phyloP scores from a whole-genome alignment of 306 rosid genomes.

The Ormosia emarginata region DNA sequence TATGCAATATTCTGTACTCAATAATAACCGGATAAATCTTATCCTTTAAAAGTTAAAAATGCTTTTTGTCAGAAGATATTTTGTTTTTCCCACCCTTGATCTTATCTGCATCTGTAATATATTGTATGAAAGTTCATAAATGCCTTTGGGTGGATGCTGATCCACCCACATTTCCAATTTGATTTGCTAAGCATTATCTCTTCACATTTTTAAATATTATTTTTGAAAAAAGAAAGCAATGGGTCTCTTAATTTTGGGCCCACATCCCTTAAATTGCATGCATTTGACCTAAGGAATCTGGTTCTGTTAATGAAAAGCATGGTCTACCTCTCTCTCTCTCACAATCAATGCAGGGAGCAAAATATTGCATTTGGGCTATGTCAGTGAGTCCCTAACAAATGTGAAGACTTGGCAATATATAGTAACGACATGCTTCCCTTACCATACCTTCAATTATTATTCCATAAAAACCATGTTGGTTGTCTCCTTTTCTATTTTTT shows the following conservation, averaged over 20 bases:
- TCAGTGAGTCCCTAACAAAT: constrained; percentile 2
- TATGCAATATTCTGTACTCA: constrained; percentile 5
- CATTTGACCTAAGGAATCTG: constrained; percentile 36
- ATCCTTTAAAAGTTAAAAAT: constrained; percentile 5
- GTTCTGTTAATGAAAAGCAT: constrained; percentile 13
- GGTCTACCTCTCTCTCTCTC: neutral
- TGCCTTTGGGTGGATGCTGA: constrained; percentile 48
- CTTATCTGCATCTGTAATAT: constrained; percentile 30
- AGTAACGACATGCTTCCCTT: constrained; percentile 25
- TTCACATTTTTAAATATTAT: neutral
- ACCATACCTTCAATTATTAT: constrained; percentile 31
- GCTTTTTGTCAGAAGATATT: constrained; percentile 33
- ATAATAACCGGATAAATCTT: constrained; percentile 20
- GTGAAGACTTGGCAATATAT: constrained; percentile 10
- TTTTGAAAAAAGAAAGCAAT: neutral
- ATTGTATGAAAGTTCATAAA: constrained; percentile 31
- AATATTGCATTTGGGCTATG: constrained; percentile 11
- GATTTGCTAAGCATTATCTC: constrained; percentile 7
- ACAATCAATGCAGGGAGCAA: neutral
- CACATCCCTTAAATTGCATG: constrained; percentile 31
- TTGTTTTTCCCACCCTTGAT: constrained; percentile 17
- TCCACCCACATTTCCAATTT: constrained; percentile 33
- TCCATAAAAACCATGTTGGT: constrained; percentile 23
- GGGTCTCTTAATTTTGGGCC: constrained; percentile 26
- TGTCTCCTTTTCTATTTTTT: constrained; percentile 18